phyloP scores from a whole-genome alignment of 805 yeast genomes.

The Yarrowia hollandica region DNA sequence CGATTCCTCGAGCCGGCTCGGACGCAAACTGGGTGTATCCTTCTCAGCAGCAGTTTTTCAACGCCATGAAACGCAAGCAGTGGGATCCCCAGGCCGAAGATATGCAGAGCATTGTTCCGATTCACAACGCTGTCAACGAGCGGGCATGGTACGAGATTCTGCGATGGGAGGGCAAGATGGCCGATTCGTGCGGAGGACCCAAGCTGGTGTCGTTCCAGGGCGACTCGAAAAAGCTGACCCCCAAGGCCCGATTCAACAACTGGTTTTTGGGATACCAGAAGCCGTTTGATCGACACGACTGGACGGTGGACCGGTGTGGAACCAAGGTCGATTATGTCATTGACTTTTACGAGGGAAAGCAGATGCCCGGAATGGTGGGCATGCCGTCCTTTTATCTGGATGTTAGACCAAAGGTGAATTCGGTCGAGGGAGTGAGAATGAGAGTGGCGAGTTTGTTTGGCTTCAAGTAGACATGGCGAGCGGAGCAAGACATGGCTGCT shows the following conservation, averaged over 20 bases:
- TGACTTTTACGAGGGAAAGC: conserved; percentile 75
- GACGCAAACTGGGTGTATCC: conserved; percentile 88
- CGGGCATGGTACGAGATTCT: conserved; percentile 83
- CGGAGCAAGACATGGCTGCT: not conserved
- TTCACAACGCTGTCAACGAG: conserved; percentile 92
- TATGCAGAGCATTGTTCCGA: conserved; percentile 89
- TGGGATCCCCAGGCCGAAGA: conserved; percentile 81
- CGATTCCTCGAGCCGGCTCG: conserved; percentile 76
- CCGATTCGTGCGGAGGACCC: conserved; percentile 70
- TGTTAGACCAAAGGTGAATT: conserved; percentile 87
- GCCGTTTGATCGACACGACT: conserved; percentile 96
- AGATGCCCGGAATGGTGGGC: conserved; percentile 48
- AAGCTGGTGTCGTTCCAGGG: conserved; percentile 85
- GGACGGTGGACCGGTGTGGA: conserved; percentile 88
- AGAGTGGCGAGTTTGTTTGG: conserved; percentile 60
- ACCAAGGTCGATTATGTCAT: conserved; percentile 82
- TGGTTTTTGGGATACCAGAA: conserved; percentile 61
- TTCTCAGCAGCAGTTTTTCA: conserved; percentile 89
- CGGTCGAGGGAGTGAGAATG: conserved; percentile 75
- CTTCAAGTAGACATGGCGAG: conserved; percentile 5
- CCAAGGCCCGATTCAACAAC: conserved; percentile 73
- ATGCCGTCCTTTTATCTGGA: conserved; percentile 72
- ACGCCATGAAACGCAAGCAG: conserved; percentile 88
- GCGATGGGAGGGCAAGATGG: conserved; percentile 63
- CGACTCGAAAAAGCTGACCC: conserved; percentile 80